Base-by-base conservation (phyloP, 306 rosid species). In the Pyrus pyrifolia region DNA sequence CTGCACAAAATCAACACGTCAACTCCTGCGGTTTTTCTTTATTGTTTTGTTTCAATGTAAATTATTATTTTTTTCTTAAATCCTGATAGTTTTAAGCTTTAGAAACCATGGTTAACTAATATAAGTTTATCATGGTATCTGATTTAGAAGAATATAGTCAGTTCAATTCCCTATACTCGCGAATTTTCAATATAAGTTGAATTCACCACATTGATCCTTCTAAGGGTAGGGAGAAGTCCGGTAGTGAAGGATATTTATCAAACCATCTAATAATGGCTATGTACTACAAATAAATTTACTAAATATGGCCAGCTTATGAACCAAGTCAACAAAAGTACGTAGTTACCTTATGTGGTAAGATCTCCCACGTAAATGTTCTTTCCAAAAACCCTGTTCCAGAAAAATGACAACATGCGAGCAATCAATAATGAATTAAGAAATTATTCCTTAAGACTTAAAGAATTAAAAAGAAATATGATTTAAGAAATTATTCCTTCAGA, bases 271-370 rank as follows among this genome's bases (percentile, higher is more conserved):
- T 19, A 58, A 61, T 61, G 8, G 35, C 8, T 11, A 14, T 13
- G 35, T 61, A 27, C 19, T 55, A 72, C 33, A 33, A 57, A 35
- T 19, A 8, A 33, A 55, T 14, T 14, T 18, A 57, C 12, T 60
- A 45, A 11, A 7, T n/a, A n/a, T n/a, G n/a, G 33, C 8, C 4
- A 25, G 60, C 70, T 80, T 52, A 22, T 57, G 62, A 80, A 64
- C 21, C 66, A 45, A 21, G 25, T 45, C 61, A 78, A 81, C 60
- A 64, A 65, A 72, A 75, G 71, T 3, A 75, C 74, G 66, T 49
- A 69, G 75, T 69, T 62, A 90, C 98, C 99, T 96, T 73, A 92
- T 96, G 85, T 96, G 99, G 78, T 96, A 96, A 7, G 98, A 89
- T 80, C 53, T 92, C 10, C 98, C 99, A 38, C 96, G 96, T 80